Conservation (phyloP, 2,329 filamentous ascomycete genomes). For the Botrytis pseudocinerea region DNA sequence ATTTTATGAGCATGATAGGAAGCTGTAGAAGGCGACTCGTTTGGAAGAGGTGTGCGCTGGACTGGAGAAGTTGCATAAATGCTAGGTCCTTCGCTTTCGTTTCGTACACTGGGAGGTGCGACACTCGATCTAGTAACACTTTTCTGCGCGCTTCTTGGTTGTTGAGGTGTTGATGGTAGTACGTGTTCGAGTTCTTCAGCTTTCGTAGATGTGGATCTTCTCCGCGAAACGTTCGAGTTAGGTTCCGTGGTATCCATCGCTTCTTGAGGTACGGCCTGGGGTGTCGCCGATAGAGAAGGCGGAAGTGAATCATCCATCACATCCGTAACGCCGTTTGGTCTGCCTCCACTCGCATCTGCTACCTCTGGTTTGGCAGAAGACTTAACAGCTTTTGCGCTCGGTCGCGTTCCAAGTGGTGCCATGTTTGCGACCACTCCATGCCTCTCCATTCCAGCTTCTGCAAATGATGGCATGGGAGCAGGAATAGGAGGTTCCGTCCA, state of each 20-base stretch:
- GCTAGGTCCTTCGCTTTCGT: slow-evolving; percentile 21
- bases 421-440: slow-evolving; percentile 80
- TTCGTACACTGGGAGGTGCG: slow-evolving; percentile 18
- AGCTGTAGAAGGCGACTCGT: slow-evolving; percentile 19
- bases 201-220: slow-evolving; percentile 29
- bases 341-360: slow-evolving; percentile 26
- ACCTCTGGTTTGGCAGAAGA: slow-evolving; percentile 37
- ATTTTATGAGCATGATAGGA: slow-evolving; percentile 17
- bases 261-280: slow-evolving; percentile 34
- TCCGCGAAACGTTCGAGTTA: slow-evolving; percentile 23
- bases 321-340: slow-evolving; percentile 29
- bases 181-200: slow-evolving; percentile 23
- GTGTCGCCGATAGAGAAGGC: slow-evolving; percentile 33
- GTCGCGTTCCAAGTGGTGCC: slow-evolving; percentile 75
- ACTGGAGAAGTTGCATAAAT: slow-evolving; percentile 11
- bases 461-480: slow-evolving; percentile 65
- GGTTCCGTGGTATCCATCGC: slow-evolving; percentile 35
- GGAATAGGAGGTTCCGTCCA: slow-evolving; percentile 61
- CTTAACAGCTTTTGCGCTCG: slow-evolving; percentile 61
- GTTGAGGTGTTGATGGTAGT: slow-evolving; percentile 21
- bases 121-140: slow-evolving; percentile 28
- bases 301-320: slow-evolving; percentile 30
- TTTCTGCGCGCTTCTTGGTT: slow-evolving; percentile 29
- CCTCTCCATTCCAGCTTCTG: slow-evolving; percentile 70
- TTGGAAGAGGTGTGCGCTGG: slow-evolving; percentile 14